Evolutionary conservation across 2,329 filamentous ascomycete species (phyloP), one percentile per base, ranked within the genome.

Genomic region (Apiospora aurea): DNA sequence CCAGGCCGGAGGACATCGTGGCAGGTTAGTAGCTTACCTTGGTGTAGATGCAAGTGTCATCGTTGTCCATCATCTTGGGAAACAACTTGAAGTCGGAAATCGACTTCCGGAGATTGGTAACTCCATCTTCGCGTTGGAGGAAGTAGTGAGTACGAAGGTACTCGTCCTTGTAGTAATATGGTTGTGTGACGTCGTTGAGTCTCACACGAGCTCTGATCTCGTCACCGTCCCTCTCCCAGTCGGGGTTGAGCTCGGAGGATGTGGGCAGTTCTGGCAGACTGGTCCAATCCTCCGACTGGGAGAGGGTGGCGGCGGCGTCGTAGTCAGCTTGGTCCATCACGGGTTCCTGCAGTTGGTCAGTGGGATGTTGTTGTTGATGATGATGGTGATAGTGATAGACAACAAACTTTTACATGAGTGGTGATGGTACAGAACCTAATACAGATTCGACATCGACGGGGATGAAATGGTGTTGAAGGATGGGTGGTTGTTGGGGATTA

Each of bases 61-160:
- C 77, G 0, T 85, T 85, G 72, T 97, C 94, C 16, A 80, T 80
- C 81, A 90, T 89, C 0, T 78, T 73, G 0, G 91, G 90, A 8
- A 86, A 77, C 0, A 80, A 75, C 34, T 85, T 87, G 71, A 93
- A 87, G 16, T 85, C 81, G 0, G 83, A 82, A 0, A 97, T 87
- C 0, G 93, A 91, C 73, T 90, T 87, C 8, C 94, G 88, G 0
- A 97, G 84, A 0, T 91, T 87, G 16, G 92, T 88, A 3, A 93
- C 84, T 0, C 90, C 89, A 78, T 97, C 94, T 77, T 94, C 93
- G 2, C 95, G 88, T 10, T 94, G 85, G 1, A 97, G 87, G 3
- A 90, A 85, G 78, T 96, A 97, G 69, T 97, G 93, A 0, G 90
- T 87, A 44, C 89, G 84, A 0, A 97, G 84, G 72, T 97, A 97